A percentile compares a stretch with the other conserved stretches of the same genome.
phyloP scores from a whole-genome alignment of 2,329 filamentous ascomycete species.

The Aspergillus sp. region DNA sequence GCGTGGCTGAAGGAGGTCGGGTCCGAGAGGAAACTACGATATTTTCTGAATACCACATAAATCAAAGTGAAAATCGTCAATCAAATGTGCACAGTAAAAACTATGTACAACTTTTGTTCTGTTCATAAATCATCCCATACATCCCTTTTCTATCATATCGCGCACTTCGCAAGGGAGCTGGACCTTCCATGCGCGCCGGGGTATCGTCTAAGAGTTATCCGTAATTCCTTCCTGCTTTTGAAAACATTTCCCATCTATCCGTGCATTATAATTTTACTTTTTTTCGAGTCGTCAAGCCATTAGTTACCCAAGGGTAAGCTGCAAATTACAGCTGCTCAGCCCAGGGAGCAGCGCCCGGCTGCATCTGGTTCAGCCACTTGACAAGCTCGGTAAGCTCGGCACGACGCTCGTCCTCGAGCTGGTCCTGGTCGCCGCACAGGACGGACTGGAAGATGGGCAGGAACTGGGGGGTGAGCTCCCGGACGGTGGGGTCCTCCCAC shows the following conservation, averaged over 20 bases:
- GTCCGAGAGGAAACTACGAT: no score
- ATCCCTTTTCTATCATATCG: constrained; percentile 7
- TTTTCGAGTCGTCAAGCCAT: constrained; percentile 7
- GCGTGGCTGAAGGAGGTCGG: no score
- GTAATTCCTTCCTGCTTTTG: constrained; percentile 6
- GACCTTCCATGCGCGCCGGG: constrained; percentile 11
- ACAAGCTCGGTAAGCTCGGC: constrained; percentile 49
- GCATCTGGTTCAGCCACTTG: constrained; percentile 49
- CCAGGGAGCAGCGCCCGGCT: constrained; percentile 40
- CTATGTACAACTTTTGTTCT: constrained; percentile 10
- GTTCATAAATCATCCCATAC: constrained; percentile 32
- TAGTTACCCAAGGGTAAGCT: background rate
- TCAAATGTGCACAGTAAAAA: background rate
- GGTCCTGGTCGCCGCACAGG: constrained; percentile 44
- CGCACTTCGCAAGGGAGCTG: background rate
- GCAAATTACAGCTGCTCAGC: constrained; percentile 35
- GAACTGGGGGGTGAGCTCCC: constrained; percentile 46
- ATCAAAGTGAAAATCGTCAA: constrained; percentile 2
- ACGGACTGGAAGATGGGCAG: constrained; percentile 50
- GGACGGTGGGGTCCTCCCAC: constrained; percentile 47
- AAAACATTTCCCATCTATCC: constrained; percentile 14
- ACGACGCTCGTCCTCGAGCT: constrained; percentile 50
- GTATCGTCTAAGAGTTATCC: constrained; percentile 21
- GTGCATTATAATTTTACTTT: constrained; percentile 5
- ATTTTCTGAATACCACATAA: no score